These are phyloP conservation scores for Pseudozyma pruni DNA, from an alignment of 1,284 basidiomycete genomes.

Conservation along the genomic window DNA sequence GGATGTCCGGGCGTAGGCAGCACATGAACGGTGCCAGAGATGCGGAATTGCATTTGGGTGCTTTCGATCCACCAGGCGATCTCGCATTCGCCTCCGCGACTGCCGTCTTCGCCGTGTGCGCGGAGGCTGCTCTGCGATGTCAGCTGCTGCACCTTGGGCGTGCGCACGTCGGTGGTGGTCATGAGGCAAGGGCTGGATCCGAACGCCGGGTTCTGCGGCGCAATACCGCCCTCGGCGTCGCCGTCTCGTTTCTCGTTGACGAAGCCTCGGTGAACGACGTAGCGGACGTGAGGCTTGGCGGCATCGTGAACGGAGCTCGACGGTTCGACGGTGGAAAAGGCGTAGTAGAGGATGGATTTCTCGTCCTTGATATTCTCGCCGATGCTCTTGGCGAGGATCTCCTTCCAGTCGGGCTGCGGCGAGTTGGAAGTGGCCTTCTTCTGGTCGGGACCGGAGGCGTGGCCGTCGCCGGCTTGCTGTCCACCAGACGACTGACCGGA, in stretches of 20 bases:
- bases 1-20: slow-evolving; percentile 53
- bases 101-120: slow-evolving; percentile 26
- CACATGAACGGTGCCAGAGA: slow-evolving; percentile 66
- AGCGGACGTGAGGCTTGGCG: slow-evolving; percentile 55
- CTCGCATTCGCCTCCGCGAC: slow-evolving; percentile 55
- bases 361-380: slow-evolving; percentile 56
- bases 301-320: slow-evolving; percentile 50
- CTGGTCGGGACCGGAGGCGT: slow-evolving; percentile 20
- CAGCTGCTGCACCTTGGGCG: slow-evolving; percentile 67
- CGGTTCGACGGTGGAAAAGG: slow-evolving; percentile 55
- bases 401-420: slow-evolving; percentile 61
- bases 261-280: slow-evolving; percentile 68
- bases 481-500: slow-evolving; percentile 2
- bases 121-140: slow-evolving; percentile 38
- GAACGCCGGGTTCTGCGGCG: slow-evolving; percentile 49
- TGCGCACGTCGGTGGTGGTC: slow-evolving; percentile 68
- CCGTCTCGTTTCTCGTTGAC: slow-evolving; percentile 66
- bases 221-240: slow-evolving; percentile 49
- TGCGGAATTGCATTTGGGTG: slow-evolving; percentile 66
- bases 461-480: slow-evolving; percentile 32
- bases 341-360: slow-evolving; percentile 63
- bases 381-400: slow-evolving; percentile 49
- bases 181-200: slow-evolving; percentile 61
- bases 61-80: slow-evolving; percentile 68
- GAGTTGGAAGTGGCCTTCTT: slow-evolving; percentile 46